Conservation (phyloP, 305 asterid species). For the Coffea humblotiana region DNA sequence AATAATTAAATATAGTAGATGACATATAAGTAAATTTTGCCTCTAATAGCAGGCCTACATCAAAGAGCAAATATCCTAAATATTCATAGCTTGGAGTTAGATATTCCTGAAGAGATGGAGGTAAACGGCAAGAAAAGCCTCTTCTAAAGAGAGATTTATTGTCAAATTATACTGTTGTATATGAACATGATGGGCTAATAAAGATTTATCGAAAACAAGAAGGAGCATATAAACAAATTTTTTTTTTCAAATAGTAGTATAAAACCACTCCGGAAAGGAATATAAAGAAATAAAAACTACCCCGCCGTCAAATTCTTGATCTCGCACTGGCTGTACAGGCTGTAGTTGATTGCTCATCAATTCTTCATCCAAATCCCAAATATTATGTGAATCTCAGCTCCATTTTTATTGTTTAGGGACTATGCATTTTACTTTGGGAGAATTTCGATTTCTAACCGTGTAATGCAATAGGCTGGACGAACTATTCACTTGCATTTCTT, state of each 20-base stretch:
- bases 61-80: too few relatives aligned
- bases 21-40: too few relatives aligned
- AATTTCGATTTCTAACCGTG: background rate
- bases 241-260: background rate
- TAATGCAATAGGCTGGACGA: background rate
- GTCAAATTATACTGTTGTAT: too few relatives aligned
- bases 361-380: too few relatives aligned
- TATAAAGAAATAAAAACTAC: background rate
- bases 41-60: too few relatives aligned
- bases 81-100: too few relatives aligned
- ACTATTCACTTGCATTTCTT: background rate
- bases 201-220: background rate
- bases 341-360: too few relatives aligned
- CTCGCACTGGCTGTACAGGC: background rate
- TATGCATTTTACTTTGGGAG: background rate
- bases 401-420: background rate
- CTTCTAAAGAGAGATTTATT: too few relatives aligned
- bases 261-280: background rate
- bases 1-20: too few relatives aligned
- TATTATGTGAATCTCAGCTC: constrained; percentile 11
- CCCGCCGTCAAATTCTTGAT: background rate
- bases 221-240: background rate
- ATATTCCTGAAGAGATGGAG: too few relatives aligned
- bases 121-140: too few relatives aligned
- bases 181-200: too few relatives aligned